Evolutionary conservation across 2,329 filamentous ascomycete species (phyloP).

Genomic region (Akanthomyces uredinophilus): DNA sequence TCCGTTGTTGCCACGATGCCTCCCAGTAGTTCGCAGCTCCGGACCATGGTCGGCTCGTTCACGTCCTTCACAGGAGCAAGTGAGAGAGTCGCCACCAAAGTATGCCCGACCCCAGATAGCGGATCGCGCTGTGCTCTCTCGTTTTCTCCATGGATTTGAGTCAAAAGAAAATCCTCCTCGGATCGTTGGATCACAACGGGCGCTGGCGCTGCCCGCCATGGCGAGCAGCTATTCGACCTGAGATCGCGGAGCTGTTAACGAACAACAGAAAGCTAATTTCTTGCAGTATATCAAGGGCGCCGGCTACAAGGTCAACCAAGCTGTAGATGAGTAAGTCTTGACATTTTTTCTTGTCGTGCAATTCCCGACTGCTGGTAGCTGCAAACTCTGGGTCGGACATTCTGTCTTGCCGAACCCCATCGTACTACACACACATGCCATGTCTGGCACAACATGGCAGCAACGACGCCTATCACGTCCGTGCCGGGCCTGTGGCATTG

Average conservation of each 20-base stretch:
- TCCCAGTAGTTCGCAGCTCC: conserved; percentile 34
- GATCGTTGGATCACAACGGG: background rate
- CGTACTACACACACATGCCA: background rate
- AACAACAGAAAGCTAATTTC: background rate
- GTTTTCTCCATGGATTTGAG: background rate
- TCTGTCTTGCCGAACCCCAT: background rate
- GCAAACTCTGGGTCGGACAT: background rate
- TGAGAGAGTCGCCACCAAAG: conserved; percentile 40
- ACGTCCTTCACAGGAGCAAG: conserved; percentile 37
- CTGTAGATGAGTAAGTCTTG: conserved; percentile 53
- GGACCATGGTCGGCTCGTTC: conserved; percentile 38
- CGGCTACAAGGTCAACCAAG: conserved; percentile 48
- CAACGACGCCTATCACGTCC: background rate
- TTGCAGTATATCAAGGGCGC: conserved; percentile 43
- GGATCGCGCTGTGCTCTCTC: background rate
- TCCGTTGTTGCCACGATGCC: conserved; percentile 27
- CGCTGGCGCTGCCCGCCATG: background rate
- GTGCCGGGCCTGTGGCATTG: background rate
- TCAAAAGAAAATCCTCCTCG: background rate
- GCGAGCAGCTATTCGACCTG: background rate
- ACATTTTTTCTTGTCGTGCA: background rate
- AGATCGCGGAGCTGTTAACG: background rate
- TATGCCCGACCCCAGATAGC: conserved; percentile 28
- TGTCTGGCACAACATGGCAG: background rate
- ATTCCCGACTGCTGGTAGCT: background rate